These are phyloP conservation scores for Boletus reticuloceps DNA, from an alignment of 768 basidiomycete species.

Conservation along the genomic window DNA sequence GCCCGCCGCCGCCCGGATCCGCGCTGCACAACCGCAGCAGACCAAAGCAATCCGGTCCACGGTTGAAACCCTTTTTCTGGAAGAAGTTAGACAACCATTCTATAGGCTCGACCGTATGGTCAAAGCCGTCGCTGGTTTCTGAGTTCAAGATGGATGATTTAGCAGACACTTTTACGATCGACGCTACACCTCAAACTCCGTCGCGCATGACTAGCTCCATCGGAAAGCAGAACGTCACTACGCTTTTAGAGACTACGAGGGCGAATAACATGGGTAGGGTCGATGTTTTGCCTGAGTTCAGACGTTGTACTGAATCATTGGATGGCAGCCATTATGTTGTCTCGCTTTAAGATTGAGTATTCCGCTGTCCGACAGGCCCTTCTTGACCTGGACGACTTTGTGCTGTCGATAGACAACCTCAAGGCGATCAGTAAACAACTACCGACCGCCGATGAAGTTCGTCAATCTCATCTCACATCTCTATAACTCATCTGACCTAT, in stretches of 20 bases:
- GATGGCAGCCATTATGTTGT: slow-evolving; percentile 75
- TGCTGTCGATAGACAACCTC: slow-evolving; percentile 70
- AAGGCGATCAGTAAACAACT: slow-evolving; percentile 70
- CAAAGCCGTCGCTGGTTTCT: slow-evolving; percentile 43
- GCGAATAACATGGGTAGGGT: slow-evolving; percentile 79
- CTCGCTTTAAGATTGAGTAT: slow-evolving; percentile 64
- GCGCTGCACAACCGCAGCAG: slow-evolving; percentile 34
- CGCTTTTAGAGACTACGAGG: slow-evolving; percentile 73
- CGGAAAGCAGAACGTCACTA: slow-evolving; percentile 62
- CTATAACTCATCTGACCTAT: not conserved
- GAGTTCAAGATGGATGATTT: slow-evolving; percentile 67
- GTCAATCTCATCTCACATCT: slow-evolving; percentile 1
- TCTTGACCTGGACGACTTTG: slow-evolving; percentile 66
- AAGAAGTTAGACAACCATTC: slow-evolving; percentile 59
- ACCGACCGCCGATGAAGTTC: slow-evolving; percentile 81
- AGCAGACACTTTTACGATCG: slow-evolving; percentile 68
- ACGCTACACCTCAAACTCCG: slow-evolving; percentile 40
- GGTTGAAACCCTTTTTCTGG: slow-evolving; percentile 89
- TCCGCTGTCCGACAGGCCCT: slow-evolving; percentile 69
- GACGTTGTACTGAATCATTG: slow-evolving; percentile 2
- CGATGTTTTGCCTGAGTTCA: not conserved
- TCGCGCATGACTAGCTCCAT: slow-evolving; percentile 40
- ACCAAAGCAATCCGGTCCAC: slow-evolving; percentile 42
- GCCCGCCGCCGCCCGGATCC: slow-evolving; percentile 26
- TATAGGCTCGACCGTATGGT: slow-evolving; percentile 65